Base-by-base conservation (phyloP, 2,329 filamentous ascomycete genomes). In the Colletotrichum lupini region DNA sequence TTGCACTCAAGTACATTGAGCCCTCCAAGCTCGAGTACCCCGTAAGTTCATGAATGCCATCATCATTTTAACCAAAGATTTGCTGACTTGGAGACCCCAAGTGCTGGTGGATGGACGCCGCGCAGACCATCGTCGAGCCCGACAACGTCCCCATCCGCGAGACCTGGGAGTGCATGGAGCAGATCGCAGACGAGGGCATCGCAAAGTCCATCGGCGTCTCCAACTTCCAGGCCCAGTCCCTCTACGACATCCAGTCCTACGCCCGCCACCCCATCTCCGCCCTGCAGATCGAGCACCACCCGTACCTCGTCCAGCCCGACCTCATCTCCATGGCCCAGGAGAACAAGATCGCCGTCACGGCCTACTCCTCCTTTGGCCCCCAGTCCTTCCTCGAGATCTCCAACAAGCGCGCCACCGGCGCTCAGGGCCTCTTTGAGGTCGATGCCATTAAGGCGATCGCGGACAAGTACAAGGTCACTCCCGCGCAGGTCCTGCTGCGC, bases 231-330 rank as follows among this genome's bases (percentile, higher is more conserved):
- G 85, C 86, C 22, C 85, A 88, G 76, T 83, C 88, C 30, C 80
- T 93, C 72, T 88, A 91, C 81, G 90, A 92, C 80, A 83, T 92
- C 62, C 83, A 91, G 76, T 85, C 87, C 66, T 92, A 92, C 81
- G 89, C 89, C 64, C 85, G 85, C 66, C 75, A 85, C 87, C 80
- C 83, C 81, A 53, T 88, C 86, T 75, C 87, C 83, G 57, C 88
- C 52, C 87, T 93, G 26, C 91, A 93, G 84, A 90, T 93, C 81
- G 91, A 93, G 83, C 90, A 92, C 82, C 91, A 93, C 83, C 91
- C 91, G 5, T 92, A 92, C 84, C 88, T 92, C 66, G 88, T 87
- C 46, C 91, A 93, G 83, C 81, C 84, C 59, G 83, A 85, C 6
- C 84, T 93, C 57, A 79, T 92, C 72, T 80, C 87, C 68, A 86